These are phyloP conservation scores for Acacia melanoxylon DNA, from an alignment of 306 rosid species.

Conservation along the genomic window DNA sequence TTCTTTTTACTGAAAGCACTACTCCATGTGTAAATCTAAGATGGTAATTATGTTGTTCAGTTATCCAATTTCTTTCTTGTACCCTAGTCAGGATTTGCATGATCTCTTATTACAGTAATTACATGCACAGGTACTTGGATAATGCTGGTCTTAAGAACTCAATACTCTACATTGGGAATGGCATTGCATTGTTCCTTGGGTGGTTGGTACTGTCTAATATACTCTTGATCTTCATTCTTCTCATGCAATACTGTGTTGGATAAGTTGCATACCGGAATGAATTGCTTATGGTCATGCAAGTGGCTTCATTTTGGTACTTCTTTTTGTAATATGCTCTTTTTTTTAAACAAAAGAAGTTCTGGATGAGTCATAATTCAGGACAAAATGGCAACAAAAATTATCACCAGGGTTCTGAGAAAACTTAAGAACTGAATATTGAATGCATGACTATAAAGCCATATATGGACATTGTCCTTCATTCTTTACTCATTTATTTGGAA, in stretches of 20 bases:
- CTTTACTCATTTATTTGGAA: neutral
- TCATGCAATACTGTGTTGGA: neutral
- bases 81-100: conserved; percentile 27
- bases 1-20: conserved; percentile 85
- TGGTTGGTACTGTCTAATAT: conserved; percentile 81
- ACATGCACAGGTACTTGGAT: conserved; percentile 76
- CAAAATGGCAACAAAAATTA: conserved; percentile 11
- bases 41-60: conserved; percentile 57
- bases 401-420: conserved; percentile 7
- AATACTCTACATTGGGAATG: conserved; percentile 62
- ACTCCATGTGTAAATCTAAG: conserved; percentile 90
- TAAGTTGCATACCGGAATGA: conserved; percentile 14
- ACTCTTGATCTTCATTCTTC: conserved; percentile 30
- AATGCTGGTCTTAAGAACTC: conserved; percentile 70
- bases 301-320: conserved; percentile 19
- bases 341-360: neutral
- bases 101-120: conserved; percentile 26
- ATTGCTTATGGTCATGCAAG: conserved; percentile 20
- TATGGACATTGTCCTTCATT: neutral
- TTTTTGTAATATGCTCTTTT: neutral
- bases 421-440: neutral
- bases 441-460: conserved; percentile 8
- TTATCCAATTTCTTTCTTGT: conserved; percentile 16
- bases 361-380: neutral
- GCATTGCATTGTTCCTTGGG: conserved; percentile 82